Evolutionary conservation across 2,329 filamentous ascomycete species (phyloP).

Genomic region (Sclerotinia nivalis): DNA sequence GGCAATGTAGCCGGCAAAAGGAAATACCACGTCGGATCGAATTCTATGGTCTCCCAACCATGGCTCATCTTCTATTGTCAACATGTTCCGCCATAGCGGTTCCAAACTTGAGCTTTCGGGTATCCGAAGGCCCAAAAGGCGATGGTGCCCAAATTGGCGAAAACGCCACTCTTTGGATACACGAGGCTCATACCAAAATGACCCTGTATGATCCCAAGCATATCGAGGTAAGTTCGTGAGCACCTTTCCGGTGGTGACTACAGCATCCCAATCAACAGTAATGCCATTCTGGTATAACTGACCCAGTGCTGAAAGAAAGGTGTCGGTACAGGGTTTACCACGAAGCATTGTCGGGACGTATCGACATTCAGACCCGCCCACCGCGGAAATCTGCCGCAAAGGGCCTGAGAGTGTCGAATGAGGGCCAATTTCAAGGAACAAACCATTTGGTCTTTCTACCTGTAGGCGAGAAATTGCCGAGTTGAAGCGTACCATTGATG

Average conservation of each 20-base stretch:
- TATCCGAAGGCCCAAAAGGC: background rate
- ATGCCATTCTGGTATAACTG: slow-evolving; percentile 24
- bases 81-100: background rate
- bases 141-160: background rate
- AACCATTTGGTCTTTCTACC: background rate
- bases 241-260: slow-evolving; percentile 45
- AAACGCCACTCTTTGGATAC: slow-evolving; percentile 45
- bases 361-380: slow-evolving; percentile 38
- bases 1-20: slow-evolving; percentile 37
- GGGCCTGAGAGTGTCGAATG: slow-evolving; percentile 30
- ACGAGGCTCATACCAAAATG: slow-evolving; percentile 55
- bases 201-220: slow-evolving; percentile 53
- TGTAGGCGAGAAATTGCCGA: slow-evolving; percentile 18
- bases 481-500: slow-evolving; percentile 27
- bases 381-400: slow-evolving; percentile 34
- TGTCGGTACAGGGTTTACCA: slow-evolving; percentile 21
- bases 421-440: slow-evolving; percentile 32
- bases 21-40: slow-evolving; percentile 42
- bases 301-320: slow-evolving; percentile 23
- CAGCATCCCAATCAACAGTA: slow-evolving; percentile 47
- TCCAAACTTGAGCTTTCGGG: background rate
- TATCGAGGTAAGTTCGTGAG: slow-evolving; percentile 50
- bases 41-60: slow-evolving; percentile 49
- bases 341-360: slow-evolving; percentile 25
- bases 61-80: background rate